phyloP scores from a whole-genome alignment of 305 asterid genomes.

The Fraxinus platypoda region DNA sequence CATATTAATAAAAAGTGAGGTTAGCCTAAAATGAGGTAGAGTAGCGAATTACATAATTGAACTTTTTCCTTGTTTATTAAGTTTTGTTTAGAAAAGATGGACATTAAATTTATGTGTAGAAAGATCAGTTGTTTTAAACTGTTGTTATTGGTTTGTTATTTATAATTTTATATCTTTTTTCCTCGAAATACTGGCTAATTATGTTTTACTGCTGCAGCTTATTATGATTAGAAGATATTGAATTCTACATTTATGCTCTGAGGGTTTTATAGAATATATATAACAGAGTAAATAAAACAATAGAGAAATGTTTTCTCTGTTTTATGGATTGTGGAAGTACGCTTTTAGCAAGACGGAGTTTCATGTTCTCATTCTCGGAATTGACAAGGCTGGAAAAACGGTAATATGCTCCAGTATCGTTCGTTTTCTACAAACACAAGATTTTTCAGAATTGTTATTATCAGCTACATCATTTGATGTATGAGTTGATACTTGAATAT shows the following conservation, averaged over 20 bases:
- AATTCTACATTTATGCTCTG: constrained; percentile 20
- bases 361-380: constrained; percentile 96
- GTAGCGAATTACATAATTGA: neutral
- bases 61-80: neutral
- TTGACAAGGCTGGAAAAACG: constrained; percentile 96
- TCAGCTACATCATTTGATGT: neutral
- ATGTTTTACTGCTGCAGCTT: neutral
- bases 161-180: neutral
- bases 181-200: neutral
- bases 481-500: neutral
- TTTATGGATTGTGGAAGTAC: constrained; percentile 86
- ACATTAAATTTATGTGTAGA: neutral
- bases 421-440: constrained; percentile 24
- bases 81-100: neutral
- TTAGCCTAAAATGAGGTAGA: neutral
- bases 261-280: constrained; percentile 22
- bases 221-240: constrained; percentile 7
- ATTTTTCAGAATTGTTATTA: neutral
- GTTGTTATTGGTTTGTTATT: neutral
- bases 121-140: neutral
- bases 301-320: constrained; percentile 78
- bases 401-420: constrained; percentile 41
- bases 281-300: constrained; percentile 19
- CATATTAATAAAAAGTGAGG: neutral
- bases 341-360: constrained; percentile 89